Evolutionary conservation across 805 yeast species (phyloP), one percentile per base, ranked within the genome.

Genomic region (Wickerhamiella musiphila): DNA sequence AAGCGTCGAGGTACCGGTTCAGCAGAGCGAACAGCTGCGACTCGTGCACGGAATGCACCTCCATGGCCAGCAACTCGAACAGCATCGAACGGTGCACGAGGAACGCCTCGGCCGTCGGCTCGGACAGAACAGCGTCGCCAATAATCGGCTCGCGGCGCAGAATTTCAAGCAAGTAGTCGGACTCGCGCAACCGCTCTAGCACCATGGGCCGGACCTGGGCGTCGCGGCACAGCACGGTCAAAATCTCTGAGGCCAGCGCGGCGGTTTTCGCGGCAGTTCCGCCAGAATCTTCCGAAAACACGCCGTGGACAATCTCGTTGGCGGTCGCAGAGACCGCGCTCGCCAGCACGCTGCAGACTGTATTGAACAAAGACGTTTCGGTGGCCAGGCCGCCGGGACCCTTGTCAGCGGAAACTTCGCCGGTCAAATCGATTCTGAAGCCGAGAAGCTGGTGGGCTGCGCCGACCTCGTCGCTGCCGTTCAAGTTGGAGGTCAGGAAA

Each of bases 391-490:
- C 69, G 0, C 81, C 70, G 1, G 56, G 47, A 1, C 59, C 48
- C 3, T 48, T 38, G 11, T 63, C 60, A 2, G 51, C 39, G 3
- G 71, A 70, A n/a, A 73, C 49, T 0, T 67, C 51, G 14, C 72
- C 54, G n/a, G 65, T 59, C 32, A 63, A 67, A 2, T 56, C 52
- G 23, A 65, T 54, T 26, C 68, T 71, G 51, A 73, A 82, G 0
- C 96, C 96, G 1, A 86, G 60, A 6, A 86, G 50, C 42, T 75
- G 73, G 48, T 83, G 95, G 1, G 86, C 58, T 1, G 77, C 63
- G 1, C 74, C 63, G 5, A 71, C 63, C 11, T 53, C 55, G 8
- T 55, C 56, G 1, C 61, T 54, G 6, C 58, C 54, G 12, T 17
- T 49, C 31, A 81, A 53, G 38, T 70, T 68, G 3, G 51, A 48